These are phyloP conservation scores for Thinopyrum elongatum DNA, from an alignment of 176 grass and related monocot genomes.

Conservation along the genomic window DNA sequence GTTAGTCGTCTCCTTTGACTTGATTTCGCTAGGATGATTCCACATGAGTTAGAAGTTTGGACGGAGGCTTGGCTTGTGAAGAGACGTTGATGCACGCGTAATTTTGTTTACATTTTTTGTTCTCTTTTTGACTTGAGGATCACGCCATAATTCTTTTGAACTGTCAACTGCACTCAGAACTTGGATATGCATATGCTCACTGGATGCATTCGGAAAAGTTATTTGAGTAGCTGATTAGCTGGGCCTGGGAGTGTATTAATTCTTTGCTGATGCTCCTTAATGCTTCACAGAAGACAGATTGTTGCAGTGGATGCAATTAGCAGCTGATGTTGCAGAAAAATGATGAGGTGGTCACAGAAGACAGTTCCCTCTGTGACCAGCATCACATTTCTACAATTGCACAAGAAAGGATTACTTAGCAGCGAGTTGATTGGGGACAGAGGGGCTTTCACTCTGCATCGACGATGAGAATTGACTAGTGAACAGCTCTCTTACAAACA, in stretches of 20 bases:
- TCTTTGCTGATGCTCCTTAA: too few species aligned
- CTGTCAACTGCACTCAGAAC: not conserved
- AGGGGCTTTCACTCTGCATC: not conserved
- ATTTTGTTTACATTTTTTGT: not conserved
- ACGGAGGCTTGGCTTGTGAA: not conserved
- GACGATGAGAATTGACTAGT: not conserved
- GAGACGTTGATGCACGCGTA: not conserved
- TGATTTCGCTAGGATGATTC: slow-evolving; percentile 23
- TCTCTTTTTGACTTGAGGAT: not conserved
- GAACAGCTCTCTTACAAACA: not conserved
- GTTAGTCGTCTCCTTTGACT: not conserved
- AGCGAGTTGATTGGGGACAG: not conserved
- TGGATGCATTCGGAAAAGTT: too few species aligned
- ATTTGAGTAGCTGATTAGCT: too few species aligned
- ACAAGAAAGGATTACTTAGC: not conserved
- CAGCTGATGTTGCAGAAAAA: not conserved
- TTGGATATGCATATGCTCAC: not conserved
- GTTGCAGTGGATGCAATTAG: too few species aligned
- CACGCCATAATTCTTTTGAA: slow-evolving; percentile 1
- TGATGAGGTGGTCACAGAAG: not conserved
- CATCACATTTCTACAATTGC: not conserved
- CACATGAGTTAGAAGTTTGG: not conserved
- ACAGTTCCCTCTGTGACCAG: not conserved
- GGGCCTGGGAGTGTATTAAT: too few species aligned
- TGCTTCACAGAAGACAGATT: too few species aligned